Conservation (phyloP, 2,329 filamentous ascomycete species). For the Penicillium freii region DNA sequence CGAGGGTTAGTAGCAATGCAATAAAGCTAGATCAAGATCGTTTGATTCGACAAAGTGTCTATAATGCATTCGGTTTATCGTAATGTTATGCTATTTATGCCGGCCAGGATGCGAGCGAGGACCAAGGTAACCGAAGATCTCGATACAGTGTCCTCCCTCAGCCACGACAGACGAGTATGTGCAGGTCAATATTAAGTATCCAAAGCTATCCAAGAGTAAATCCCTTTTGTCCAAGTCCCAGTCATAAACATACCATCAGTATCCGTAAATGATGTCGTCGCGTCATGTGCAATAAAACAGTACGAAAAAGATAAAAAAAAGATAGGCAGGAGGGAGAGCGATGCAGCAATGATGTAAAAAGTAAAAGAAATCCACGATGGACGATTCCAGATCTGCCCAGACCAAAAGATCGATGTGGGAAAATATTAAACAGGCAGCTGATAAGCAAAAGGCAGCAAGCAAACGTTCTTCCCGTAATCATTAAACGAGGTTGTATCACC, state of each 20-base stretch:
- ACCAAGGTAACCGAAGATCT: neutral
- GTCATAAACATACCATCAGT: neutral
- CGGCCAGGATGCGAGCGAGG: neutral
- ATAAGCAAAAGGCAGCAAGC: neutral
- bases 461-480: neutral
- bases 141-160: neutral
- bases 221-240: neutral
- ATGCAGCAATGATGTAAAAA: neutral
- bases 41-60: neutral
- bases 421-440: neutral
- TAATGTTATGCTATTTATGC: neutral
- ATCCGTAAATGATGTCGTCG: conserved; percentile 12
- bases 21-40: neutral
- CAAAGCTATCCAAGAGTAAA: conserved; percentile 8
- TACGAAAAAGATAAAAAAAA: neutral
- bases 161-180: neutral
- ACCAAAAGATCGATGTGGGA: neutral
- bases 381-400: conserved; percentile 14
- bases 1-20: neutral
- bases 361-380: neutral
- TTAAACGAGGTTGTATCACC: conserved; percentile 9
- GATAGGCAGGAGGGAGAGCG: neutral
- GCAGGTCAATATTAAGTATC: conserved; percentile 17
- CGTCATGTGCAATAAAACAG: conserved; percentile 15
- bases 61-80: neutral